Percentiles rank a stretch among this genome's conserved stretches.
Evolutionary conservation across 179 eudicot genomes (phyloP).

Genomic region (Patellifolia procumbens): DNA sequence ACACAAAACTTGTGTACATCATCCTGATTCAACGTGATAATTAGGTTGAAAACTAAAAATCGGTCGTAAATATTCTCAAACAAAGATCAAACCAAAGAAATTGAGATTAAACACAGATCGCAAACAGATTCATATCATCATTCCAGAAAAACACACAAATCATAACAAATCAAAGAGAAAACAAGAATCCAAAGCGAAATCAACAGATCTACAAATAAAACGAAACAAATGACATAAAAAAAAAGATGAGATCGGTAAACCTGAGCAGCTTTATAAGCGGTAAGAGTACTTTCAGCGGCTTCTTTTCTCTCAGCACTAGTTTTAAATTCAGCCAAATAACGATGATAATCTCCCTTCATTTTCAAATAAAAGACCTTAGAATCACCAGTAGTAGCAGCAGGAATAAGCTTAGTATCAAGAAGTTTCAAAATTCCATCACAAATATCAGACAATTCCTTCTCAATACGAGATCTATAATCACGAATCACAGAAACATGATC

Average conservation of each 20-base stretch:
- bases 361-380: constrained; percentile 68
- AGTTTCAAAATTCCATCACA: constrained; percentile 53
- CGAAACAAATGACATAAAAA: neutral
- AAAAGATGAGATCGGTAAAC: constrained; percentile 21
- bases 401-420: constrained; percentile 49
- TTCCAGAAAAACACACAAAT: neutral
- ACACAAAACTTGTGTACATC: too few relatives aligned
- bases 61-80: neutral
- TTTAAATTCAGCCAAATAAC: constrained; percentile 74
- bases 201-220: constrained; percentile 17
- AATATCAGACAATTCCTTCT: constrained; percentile 55
- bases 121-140: too few relatives aligned
- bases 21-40: too few relatives aligned
- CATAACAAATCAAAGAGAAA: neutral
- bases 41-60: neutral
- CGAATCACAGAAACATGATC: constrained; percentile 52
- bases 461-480: constrained; percentile 58
- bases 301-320: constrained; percentile 61
- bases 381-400: constrained; percentile 48
- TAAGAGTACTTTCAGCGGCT: constrained; percentile 70
- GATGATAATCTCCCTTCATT: constrained; percentile 55
- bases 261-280: constrained; percentile 75
- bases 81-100: neutral
- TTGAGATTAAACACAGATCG: too few relatives aligned
- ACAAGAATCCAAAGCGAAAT: neutral